phyloP scores from a whole-genome alignment of 1,284 basidiomycete genomes.

The Pulchroboletus neoregius region DNA sequence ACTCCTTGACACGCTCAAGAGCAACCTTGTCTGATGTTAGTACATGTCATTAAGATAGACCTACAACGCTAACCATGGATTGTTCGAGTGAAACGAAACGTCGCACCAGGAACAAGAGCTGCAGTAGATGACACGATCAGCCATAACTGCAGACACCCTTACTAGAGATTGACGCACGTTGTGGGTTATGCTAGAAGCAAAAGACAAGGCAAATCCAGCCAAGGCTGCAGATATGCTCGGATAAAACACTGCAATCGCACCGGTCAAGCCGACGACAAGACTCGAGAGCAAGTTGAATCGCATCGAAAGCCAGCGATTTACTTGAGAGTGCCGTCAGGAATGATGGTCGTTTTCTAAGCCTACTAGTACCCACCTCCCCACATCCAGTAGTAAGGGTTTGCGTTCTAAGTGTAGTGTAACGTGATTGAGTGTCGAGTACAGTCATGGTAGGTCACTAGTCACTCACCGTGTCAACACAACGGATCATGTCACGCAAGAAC shows the following conservation, averaged over 20 bases:
- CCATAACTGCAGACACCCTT: constrained; percentile 14
- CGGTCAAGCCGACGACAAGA: constrained; percentile 70
- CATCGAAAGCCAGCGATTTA: constrained; percentile 77
- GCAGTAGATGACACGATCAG: constrained; percentile 25
- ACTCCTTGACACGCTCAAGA: constrained; percentile 88
- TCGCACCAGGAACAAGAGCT: constrained; percentile 57
- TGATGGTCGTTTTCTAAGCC: not conserved
- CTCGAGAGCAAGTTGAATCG: constrained; percentile 82
- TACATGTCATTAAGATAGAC: not conserved
- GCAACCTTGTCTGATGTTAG: constrained; percentile 56
- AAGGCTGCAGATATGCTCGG: constrained; percentile 72
- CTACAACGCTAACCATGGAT: constrained; percentile 62
- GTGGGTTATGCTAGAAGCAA: constrained; percentile 70
- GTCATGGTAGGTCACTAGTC: constrained; percentile 26
- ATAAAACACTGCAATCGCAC: constrained; percentile 61
- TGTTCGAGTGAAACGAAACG: constrained; percentile 86
- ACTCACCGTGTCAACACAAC: constrained; percentile 75
- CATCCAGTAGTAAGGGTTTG: constrained; percentile 77
- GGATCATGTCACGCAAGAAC: constrained; percentile 83
- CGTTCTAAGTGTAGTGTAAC: constrained; percentile 46
- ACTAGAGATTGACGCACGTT: constrained; percentile 51
- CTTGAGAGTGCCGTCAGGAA: constrained; percentile 34
- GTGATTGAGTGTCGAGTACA: not conserved
- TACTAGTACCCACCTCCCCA: constrained; percentile 61
- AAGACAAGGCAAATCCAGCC: constrained; percentile 83